Base-by-base conservation (phyloP, 306 rosid genomes). In the Casuarina cunninghamiana region DNA sequence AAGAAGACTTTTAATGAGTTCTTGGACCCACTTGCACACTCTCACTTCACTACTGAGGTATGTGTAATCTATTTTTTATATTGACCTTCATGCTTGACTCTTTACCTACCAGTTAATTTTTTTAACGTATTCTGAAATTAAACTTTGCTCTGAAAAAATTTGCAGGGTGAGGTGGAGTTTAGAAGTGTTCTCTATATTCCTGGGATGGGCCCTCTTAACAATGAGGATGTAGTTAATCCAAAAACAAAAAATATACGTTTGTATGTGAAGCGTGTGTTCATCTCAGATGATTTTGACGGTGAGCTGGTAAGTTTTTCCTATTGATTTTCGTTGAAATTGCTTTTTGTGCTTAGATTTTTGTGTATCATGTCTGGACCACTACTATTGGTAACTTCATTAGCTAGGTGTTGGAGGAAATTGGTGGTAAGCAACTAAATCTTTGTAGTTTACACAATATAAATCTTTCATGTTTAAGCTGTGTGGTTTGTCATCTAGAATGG, bases 11-110 rank as follows among this genome's bases (percentile, higher is more conserved):
- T 96, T 75, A 96, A 74, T 58, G 99, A 93, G 72, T 93, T 96
- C 88, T 67, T 96, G 87, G 99, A 96, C 12, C 98, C 99, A 63
- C 86, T 96, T 83, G 96, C 90, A 9, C 73, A 91, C 73, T 77
- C 97, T 69, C 99, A 96, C 89, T 93, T 96, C 87, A 93, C 97
- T 42, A 96, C 99, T 0, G 98, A 96, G 98, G 99, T 96, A 79
- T 62, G 65, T 66, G 62, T 21, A 26, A 16, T 21, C 68, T 75
- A 73, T 77, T 70, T 41, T 71, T 32, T 46, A 44, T 10, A 0
- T 53, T 0, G 2, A 13, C 10, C 9, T 73, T 15, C 4, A 12
- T 13, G 48, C 32, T 26, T 11, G 41, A 37, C 39, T 6, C 57
- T 70, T 49, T 74, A 2, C 35, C 13, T 4, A 69, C 21, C 53